Base-by-base conservation (phyloP, 805 yeast species). In the Saturnispora sanitii region DNA sequence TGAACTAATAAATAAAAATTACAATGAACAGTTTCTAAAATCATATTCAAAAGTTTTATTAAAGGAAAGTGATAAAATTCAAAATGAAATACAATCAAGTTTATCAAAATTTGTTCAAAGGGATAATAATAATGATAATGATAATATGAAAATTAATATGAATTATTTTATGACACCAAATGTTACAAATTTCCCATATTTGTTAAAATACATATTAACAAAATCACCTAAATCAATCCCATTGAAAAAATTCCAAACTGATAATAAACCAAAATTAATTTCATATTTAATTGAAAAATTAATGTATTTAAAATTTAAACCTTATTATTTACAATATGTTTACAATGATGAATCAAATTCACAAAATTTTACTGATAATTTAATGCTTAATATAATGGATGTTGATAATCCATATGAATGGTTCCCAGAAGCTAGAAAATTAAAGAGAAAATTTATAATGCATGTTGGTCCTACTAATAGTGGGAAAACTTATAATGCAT, bases 391-490 rank as follows among this genome's bases (percentile, higher is more conserved):
- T 40, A 54, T 59, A 3, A 56, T 62, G 50, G 77, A 75, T 49
- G 61, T 77, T 19, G 56, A 68, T 15, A 68, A 76, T 46, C 92
- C 92, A 0, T 73, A 73, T 8, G 77, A 77, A 47, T 82, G 94
- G 87, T 92, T 70, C 52, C 95, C 97, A 0, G 76, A 70, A 34
- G 94, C 98, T 1, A 67, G 97, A 30, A 73, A 77, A 47, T 66
- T 86, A 65, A 78, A 76, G 47, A 67, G 99, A 30, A 79, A 81
- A 38, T 69, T 92, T 37, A 71, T 82, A n/a, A 73, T 92, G 77
- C 99, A 92, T 57, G 84, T 92, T 9, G 99, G 99, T 0, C 98
- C 99, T 1, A 92, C 99, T 0, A 92, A 92, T 57, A 79, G 92
- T 49, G 99, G 99, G 11, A 92, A 92, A 54, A 92, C 97, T 0